Base-by-base conservation (phyloP, 805 yeast genomes). In the Zygoascus flipseniorum region DNA sequence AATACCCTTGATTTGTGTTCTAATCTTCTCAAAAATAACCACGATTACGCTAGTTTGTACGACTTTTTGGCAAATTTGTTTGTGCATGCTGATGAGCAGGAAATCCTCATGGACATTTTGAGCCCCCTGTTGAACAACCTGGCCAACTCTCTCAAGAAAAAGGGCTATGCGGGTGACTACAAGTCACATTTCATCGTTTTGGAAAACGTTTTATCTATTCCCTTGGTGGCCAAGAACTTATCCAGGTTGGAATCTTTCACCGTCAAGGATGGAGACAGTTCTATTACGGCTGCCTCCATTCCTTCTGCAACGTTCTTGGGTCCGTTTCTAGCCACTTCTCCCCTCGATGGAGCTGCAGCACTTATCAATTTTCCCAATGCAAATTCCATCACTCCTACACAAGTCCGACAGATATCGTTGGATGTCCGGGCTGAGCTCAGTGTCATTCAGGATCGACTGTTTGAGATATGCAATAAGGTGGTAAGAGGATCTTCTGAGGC, bases 301-400 rank as follows among this genome's bases (percentile, higher is more conserved):
- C 95, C 86, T 62, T 70, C 71, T 14, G 72, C 74, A 23, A 80
- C 96, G 0, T 67, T 87, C 16, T 69, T 92, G 52, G 98, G 97
- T 2, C 85, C 95, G 8, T 73, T 89, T 31, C 76, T 88, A 52
- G 74, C 83, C 54, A 69, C 89, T 20, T 86, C 96, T 0, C 96
- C 97, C 0, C 69, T 89, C 47, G 75, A 79, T 47, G 55, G 52
- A 10, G 52, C 50, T 43, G 42, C 32, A 18, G 59, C 63, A 31
- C 58, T 61, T 10, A 50, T 55, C 19, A 54, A 52, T 31, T 59
- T 58, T 54, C 54, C 62, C 23, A 52, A 52, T 43, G 62, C 65
- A 26, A 65, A 62, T 20, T 31, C 52, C n/a, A 35, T 51, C 19
- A 23, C 52, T 14, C 55, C 43, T n/a, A 18, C 52, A 3, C 58